A percentile compares a stretch with the other conserved stretches of the same genome.
Evolutionary conservation across 2,329 filamentous ascomycete genomes (phyloP).

Genomic region (Xylariaceae sp.): DNA sequence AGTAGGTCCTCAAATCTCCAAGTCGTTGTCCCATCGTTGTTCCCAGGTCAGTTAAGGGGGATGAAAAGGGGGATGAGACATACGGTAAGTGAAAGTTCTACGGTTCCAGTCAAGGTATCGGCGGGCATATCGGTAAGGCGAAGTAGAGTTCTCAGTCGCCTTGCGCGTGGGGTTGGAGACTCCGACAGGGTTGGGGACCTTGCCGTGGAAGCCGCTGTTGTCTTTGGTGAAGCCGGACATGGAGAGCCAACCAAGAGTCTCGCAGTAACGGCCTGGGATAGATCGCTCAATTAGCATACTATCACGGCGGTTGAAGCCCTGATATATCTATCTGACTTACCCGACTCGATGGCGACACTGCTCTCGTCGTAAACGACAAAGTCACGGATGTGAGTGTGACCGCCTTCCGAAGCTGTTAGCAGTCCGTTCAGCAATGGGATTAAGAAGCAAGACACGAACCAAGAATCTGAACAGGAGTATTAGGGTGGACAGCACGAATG

Average conservation of each 20-base stretch:
- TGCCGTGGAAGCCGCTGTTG: slow-evolving; percentile 39
- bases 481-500: slow-evolving; percentile 51
- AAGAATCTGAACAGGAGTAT: slow-evolving; percentile 59
- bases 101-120: slow-evolving; percentile 66
- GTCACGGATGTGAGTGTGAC: slow-evolving; percentile 60
- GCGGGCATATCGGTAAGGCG: slow-evolving; percentile 46
- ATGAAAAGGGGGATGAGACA: not conserved
- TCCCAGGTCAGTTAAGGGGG: not conserved
- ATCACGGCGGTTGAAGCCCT: not conserved
- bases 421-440: not conserved
- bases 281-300: not conserved
- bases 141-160: slow-evolving; percentile 35
- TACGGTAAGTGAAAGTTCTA: slow-evolving; percentile 55
- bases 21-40: not conserved
- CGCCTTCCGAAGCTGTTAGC: slow-evolving; percentile 37
- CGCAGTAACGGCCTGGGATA: slow-evolving; percentile 53
- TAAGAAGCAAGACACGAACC: slow-evolving; percentile 15
- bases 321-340: slow-evolving; percentile 11
- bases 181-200: slow-evolving; percentile 33
- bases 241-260: slow-evolving; percentile 63
- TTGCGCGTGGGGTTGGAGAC: slow-evolving; percentile 38
- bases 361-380: slow-evolving; percentile 59
- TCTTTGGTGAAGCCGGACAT: slow-evolving; percentile 52
- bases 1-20: not conserved
- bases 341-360: slow-evolving; percentile 55